These are phyloP conservation scores for Annulohypoxylon stygium DNA, from an alignment of 495 filamentous ascomycete genomes.

Conservation along the genomic window DNA sequence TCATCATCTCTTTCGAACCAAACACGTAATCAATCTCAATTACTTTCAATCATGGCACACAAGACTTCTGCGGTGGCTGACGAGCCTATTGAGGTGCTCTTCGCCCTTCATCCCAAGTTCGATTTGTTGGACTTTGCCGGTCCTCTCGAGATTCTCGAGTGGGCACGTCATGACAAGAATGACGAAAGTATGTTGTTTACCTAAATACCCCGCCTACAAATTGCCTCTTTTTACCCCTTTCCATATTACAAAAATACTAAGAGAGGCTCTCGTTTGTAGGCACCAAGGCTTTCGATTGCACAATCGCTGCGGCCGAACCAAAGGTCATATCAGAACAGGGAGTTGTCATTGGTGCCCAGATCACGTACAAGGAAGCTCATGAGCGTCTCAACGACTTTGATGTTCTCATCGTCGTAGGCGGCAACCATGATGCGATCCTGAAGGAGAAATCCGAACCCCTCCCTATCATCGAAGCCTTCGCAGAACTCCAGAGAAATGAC, in stretches of 20 bases:
- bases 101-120: conserved; percentile 64
- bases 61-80: conserved; percentile 63
- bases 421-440: conserved; percentile 65
- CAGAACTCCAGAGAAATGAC: conserved; percentile 75
- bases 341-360: conserved; percentile 79
- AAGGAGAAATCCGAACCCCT: conserved; percentile 72
- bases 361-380: conserved; percentile 74
- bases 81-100: conserved; percentile 65
- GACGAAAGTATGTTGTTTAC: conserved; percentile 66
- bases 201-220: conserved; percentile 24
- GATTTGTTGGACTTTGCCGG: conserved; percentile 74
- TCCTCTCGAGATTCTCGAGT: conserved; percentile 73
- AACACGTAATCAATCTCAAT: conserved; percentile 33
- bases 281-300: conserved; percentile 74
- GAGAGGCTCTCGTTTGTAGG: conserved; percentile 47
- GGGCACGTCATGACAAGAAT: conserved; percentile 70
- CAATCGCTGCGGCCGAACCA: conserved; percentile 69
- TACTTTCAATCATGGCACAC: conserved; percentile 61
- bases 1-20: conserved; percentile 3
- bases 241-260: conserved; percentile 21
- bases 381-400: conserved; percentile 76
- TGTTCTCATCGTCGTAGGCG: conserved; percentile 77
- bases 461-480: conserved; percentile 72
- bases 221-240: conserved; percentile 21
- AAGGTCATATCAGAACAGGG: conserved; percentile 76